Percentiles rank a stretch among this genome's conserved stretches.
Conservation (phyloP, 2,329 filamentous ascomycete genomes). For the Microcyclospora tardicrescens region DNA sequence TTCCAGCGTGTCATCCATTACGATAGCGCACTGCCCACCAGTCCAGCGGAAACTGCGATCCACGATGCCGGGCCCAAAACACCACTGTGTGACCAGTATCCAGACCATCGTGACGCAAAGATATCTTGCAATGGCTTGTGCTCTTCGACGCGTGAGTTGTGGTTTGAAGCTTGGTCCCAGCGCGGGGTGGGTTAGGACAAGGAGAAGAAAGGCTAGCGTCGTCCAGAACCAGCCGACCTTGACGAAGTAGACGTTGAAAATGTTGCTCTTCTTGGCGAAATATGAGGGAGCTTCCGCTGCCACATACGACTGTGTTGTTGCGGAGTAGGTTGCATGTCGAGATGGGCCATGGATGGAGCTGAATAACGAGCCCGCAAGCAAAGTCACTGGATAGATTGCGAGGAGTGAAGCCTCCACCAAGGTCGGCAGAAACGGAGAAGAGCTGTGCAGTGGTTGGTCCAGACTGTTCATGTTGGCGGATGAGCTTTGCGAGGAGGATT, state of each 20-base stretch:
- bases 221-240: slow-evolving; percentile 94
- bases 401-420: slow-evolving; percentile 53
- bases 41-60: slow-evolving; percentile 83
- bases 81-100: slow-evolving; percentile 91
- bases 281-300: slow-evolving; percentile 56
- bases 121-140: slow-evolving; percentile 57
- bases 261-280: slow-evolving; percentile 85
- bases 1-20: slow-evolving; percentile 21
- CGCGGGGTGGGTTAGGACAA: slow-evolving; percentile 55
- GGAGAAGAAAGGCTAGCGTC: slow-evolving; percentile 57
- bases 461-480: slow-evolving; percentile 3
- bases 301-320: slow-evolving; percentile 49
- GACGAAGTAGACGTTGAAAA: slow-evolving; percentile 88
- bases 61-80: slow-evolving; percentile 79
- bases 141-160: slow-evolving; percentile 32
- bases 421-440: slow-evolving; percentile 54
- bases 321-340: slow-evolving; percentile 48
- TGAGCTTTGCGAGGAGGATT: not conserved
- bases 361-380: slow-evolving; percentile 73
- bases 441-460: slow-evolving; percentile 5
- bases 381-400: slow-evolving; percentile 59
- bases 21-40: slow-evolving; percentile 65
- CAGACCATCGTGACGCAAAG: slow-evolving; percentile 60
- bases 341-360: slow-evolving; percentile 66
- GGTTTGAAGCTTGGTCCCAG: slow-evolving; percentile 31